Evolutionary conservation across 208 protist genomes (phyloP), one percentile per base, ranked within the genome.

Genomic region (Wallacemonas collosoma): DNA sequence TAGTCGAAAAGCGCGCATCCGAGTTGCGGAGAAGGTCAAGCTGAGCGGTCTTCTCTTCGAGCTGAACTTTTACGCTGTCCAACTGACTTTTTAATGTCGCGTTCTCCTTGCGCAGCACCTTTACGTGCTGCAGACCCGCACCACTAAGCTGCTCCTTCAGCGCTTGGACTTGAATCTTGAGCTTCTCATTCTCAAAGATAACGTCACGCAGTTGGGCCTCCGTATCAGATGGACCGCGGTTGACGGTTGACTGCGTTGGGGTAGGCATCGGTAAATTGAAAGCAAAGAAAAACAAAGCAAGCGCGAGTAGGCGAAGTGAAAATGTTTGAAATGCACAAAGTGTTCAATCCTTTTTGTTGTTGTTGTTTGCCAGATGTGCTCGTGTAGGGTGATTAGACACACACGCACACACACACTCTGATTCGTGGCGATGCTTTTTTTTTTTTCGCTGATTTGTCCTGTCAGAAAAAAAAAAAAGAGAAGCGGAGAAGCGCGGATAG

Each of bases 181-280:
- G 78, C 6, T 50, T 72, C 73, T 93, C 88, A 51, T 93, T 93
- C 26, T 89, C 73, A 47, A 80, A 83, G 39, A 94, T 74, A 9
- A 94, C 40, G 51, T 81, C 68, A 55, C 74, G 60, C 38, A 79
- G 67, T 64, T 78, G 73, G 2, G 40, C 45, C 56, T 72, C 67
- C 7, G 43, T 40, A 50, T 83, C 77, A 12, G 17, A 53, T 5
- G 38, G 14, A 51, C 78, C 61, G n/a, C 79, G 69, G 51, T 80
- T 86, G 0, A 86, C 50, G 41, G 81, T 44, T 2, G 81, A 83
- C 53, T 75, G 75, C 36, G 81, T 77, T 0, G 79, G 83, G 0
- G 77, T 87, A 14, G 62, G 36, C 80, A 86, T 85, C 44, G 40
- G 50, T n/a, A 17, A 15, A 55, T 39, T 45, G 1, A 62, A 48